These are phyloP conservation scores for Brassica napus DNA, from an alignment of 345 rosid genomes.

Conservation along the genomic window DNA sequence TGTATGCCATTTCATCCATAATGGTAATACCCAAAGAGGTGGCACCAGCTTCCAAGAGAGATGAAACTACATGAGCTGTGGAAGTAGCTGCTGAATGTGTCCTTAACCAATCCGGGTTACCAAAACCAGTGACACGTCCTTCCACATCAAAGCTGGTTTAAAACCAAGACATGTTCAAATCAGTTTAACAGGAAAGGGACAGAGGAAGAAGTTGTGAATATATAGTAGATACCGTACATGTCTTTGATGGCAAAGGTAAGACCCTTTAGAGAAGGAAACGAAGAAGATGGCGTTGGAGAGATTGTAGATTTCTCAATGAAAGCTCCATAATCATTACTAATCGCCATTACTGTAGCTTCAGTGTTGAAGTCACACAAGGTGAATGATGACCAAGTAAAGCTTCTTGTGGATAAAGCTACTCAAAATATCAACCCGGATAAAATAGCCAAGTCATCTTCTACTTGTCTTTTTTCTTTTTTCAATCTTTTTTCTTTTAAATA, in stretches of 20 bases:
- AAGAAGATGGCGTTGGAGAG: slow-evolving; percentile 49
- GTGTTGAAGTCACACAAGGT: neutral
- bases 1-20: slow-evolving; percentile 96
- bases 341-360: slow-evolving; percentile 47
- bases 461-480: slow-evolving; percentile 5
- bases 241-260: slow-evolving; percentile 90
- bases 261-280: slow-evolving; percentile 54
- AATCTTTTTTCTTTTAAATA: neutral
- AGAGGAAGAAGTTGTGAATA: neutral
- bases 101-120: slow-evolving; percentile 91
- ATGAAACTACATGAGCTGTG: slow-evolving; percentile 69
- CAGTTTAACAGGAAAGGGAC: neutral
- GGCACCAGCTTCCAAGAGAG: slow-evolving; percentile 69
- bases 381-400: slow-evolving; percentile 36
- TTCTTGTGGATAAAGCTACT: slow-evolving; percentile 28
- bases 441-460: slow-evolving; percentile 9
- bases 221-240: slow-evolving; percentile 46
- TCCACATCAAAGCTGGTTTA: slow-evolving; percentile 71
- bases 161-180: slow-evolving; percentile 11
- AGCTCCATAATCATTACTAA: slow-evolving; percentile 64
- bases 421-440: slow-evolving; percentile 6
- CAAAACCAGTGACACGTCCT: slow-evolving; percentile 82
- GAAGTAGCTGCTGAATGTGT: slow-evolving; percentile 71
- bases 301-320: slow-evolving; percentile 73
- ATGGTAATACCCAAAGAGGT: slow-evolving; percentile 67